Conservation (phyloP, 352 stramenopile genomes). For the Phytophthora multivora region DNA sequence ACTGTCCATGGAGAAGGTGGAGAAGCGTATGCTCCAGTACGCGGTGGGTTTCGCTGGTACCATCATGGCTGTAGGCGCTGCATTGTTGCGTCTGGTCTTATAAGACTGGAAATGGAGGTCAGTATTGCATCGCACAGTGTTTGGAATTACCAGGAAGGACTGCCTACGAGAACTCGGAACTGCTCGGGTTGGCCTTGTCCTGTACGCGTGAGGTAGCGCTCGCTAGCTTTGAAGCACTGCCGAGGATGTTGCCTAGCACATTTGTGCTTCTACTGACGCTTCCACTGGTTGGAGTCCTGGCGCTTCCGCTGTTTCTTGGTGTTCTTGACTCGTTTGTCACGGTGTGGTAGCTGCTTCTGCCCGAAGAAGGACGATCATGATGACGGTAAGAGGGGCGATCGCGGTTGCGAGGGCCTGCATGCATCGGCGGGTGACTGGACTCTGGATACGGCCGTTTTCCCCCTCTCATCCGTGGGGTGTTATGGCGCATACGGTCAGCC, state of each 20-base stretch:
- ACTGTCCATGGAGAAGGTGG: conserved; percentile 88
- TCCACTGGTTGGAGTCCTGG: conserved; percentile 7
- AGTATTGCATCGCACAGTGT: not conserved
- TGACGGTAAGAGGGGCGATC: conserved; percentile 10
- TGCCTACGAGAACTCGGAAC: conserved; percentile 53
- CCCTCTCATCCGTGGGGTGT: conserved; percentile 17
- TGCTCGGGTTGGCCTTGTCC: conserved; percentile 49
- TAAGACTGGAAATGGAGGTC: conserved; percentile 30
- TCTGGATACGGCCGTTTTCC: conserved; percentile 28
- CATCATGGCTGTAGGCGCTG: conserved; percentile 85
- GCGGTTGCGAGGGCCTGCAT: conserved; percentile 14
- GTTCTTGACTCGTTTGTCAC: conserved; percentile 18
- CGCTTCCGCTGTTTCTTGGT: conserved; percentile 10
- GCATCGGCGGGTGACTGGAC: conserved; percentile 16
- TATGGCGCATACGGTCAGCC: conserved; percentile 13
- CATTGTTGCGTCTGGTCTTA: conserved; percentile 75
- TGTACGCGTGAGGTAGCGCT: conserved; percentile 69
- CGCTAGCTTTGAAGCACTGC: conserved; percentile 64
- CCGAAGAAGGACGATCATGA: conserved; percentile 15
- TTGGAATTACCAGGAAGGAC: not conserved
- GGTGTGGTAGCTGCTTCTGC: conserved; percentile 26
- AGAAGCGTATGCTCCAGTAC: conserved; percentile 91
- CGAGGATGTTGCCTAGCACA: conserved; percentile 70
- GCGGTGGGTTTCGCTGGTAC: conserved; percentile 86
- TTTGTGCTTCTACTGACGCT: conserved; percentile 31